Base-by-base conservation (phyloP, 306 rosid genomes). In the Cucumis hystrix region DNA sequence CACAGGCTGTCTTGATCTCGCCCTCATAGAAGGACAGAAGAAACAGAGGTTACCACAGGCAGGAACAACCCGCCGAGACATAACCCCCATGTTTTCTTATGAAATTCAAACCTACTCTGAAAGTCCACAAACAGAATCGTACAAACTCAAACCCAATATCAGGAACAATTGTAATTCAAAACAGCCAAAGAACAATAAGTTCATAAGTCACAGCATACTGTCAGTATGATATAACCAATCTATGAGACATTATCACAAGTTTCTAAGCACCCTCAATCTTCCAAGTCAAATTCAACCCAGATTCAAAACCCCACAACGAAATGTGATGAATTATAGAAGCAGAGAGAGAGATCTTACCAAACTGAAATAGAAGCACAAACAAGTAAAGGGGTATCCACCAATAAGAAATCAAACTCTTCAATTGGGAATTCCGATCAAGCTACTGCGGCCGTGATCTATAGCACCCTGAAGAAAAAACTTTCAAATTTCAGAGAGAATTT, bases 1-100 rank as follows among this genome's bases (percentile, higher is more conserved):
- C 79, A 95, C 97, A 0, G 97, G 98, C 77, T 95, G 97, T 70
- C 98, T 87, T 8, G 98, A 95, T 71, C 98, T 91, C 11, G 98
- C 93, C 58, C 97, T 86, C 84, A 95, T 72, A 10, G 98, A 78
- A 79, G 98, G 98, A 82, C 98, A 95, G 77, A 88, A 79, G 83
- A 86, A 85, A 86, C 97, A 95, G 84, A 95, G 90, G 90, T 84
- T 92, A 63, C 93, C 96, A 67, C 97, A 92, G 88, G 79, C 97
- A 7, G 98, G 98, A 76, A 94, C 92, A 23, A 92, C 96, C 87
- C 90, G 95, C 96, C 98, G 86, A n/a, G 98, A 92, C 93, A 92
- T 87, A 82, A 92, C 98, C 96, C 97, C 97, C 97, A 92, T 93
- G 57, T 43, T 81, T 77, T 84, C 79, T 49, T 41, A 39, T 47